These are phyloP conservation scores for Daldinia sp. DNA, from an alignment of 2,329 filamentous ascomycete genomes.

Conservation along the genomic window DNA sequence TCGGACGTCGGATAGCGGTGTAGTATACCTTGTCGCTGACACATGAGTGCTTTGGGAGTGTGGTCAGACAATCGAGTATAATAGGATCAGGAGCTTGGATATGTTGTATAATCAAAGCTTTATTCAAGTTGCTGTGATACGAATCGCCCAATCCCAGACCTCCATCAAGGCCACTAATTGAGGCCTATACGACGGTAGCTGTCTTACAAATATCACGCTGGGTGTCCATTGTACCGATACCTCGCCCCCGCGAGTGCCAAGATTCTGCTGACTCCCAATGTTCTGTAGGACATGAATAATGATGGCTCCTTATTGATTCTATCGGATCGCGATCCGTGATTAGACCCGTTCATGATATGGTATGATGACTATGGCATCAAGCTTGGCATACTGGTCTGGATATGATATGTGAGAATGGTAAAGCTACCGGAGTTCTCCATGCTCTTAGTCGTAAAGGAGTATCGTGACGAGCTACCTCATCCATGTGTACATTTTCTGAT, in stretches of 20 bases:
- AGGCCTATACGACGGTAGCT: background rate
- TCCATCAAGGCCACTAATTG: background rate
- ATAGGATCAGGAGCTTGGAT: background rate
- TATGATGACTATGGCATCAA: background rate
- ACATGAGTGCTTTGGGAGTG: background rate
- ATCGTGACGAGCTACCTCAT: background rate
- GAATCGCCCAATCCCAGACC: background rate
- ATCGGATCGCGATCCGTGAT: background rate
- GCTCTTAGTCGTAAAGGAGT: background rate
- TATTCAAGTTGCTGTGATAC: background rate
- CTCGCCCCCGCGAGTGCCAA: background rate
- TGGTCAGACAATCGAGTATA: background rate
- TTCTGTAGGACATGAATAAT: background rate
- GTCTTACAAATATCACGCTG: background rate
- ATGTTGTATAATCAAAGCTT: background rate
- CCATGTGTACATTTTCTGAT: background rate
- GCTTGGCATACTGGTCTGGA: background rate
- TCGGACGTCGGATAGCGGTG: background rate
- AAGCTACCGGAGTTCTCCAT: background rate
- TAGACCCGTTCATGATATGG: background rate
- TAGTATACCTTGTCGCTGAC: background rate
- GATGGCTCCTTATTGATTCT: background rate
- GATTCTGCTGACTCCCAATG: background rate
- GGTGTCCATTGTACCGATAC: background rate
- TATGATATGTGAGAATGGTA: background rate